Evolutionary conservation across 1,284 basidiomycete genomes (phyloP), one percentile per base, ranked within the genome.

Genomic region (Austroboletus niveus): DNA sequence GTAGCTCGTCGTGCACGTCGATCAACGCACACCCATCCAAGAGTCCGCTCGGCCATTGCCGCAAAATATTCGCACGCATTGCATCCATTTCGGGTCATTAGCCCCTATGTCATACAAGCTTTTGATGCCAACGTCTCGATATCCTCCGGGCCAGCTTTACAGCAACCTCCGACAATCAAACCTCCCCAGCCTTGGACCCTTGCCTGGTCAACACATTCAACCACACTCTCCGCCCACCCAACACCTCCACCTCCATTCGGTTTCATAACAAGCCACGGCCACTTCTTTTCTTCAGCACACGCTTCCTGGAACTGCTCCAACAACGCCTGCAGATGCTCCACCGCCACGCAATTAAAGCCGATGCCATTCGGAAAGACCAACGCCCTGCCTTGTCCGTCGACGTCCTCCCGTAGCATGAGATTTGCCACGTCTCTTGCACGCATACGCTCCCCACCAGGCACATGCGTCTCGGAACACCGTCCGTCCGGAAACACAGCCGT

Each of bases 291-390:
- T 12, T 47, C 51, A n/a, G 51, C 38, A 31, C 69, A 61, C 5
- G 57, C 64, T 20, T 46, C 43, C 31, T 59, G 47, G 57, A 76
- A 68, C 34, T 75, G 66, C 4, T 53, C 56, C 32, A 76, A 54
- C 15, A 85, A 60, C 3, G 50, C 48, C 2, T 62, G 59, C 9
- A 82, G 57, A 54, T 73, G 66, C 41, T 73, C 60, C 44, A 73
- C 48, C 39, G 71, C 62, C 46, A 87, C 87, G 66, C 89, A 93
- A 65, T 93, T 92, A 58, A 91, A 78, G 0, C 88, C 89, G 5
- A 87, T 64, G 1, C 76, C 85, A 40, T 71, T 64, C 0, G 82
- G 83, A 30, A 61, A 45, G 0, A 66, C 62, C 46, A 64, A 14
- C 4, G 30, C 5, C 34, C 45, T 49, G 46, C 60, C 57, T 1